Evolutionary conservation across 129 eudicot genomes (phyloP).

Genomic region (Flaveria brownii): DNA sequence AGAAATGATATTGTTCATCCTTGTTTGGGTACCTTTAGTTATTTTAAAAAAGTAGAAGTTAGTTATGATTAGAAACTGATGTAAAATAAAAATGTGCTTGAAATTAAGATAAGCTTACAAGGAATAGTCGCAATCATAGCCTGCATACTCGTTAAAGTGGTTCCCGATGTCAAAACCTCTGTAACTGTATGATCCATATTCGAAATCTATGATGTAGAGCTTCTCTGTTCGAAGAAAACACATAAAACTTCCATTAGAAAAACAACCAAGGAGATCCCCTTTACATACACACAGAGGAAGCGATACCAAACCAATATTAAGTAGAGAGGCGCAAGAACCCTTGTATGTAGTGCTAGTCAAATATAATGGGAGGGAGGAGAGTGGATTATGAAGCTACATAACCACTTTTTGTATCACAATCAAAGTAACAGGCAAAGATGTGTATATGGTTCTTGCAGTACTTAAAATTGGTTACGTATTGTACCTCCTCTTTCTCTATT

Average conservation of each 20-base stretch:
- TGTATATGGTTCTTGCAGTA: not conserved
- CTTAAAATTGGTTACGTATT: not conserved
- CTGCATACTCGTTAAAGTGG: slow-evolving; percentile 98
- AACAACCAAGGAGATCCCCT: not conserved
- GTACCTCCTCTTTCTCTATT: not conserved
- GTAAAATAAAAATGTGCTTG: not conserved
- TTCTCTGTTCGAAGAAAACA: slow-evolving; percentile 55
- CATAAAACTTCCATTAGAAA: slow-evolving; percentile 13
- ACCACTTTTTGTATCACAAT: not conserved
- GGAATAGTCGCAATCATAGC: slow-evolving; percentile 94
- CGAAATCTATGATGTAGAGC: slow-evolving; percentile 91
- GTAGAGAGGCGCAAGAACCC: not conserved
- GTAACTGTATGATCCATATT: slow-evolving; percentile 91
- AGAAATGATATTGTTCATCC: slow-evolving; percentile 87
- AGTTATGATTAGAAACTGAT: not conserved
- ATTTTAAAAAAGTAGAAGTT: slow-evolving; percentile 9
- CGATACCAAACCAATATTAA: not conserved
- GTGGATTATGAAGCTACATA: not conserved
- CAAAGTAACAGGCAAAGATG: not conserved
- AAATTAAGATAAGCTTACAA: slow-evolving; percentile 52
- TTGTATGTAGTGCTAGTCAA: not conserved
- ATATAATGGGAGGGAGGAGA: not conserved
- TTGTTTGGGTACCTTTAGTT: slow-evolving; percentile 74
- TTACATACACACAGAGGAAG: not conserved
- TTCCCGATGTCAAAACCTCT: slow-evolving; percentile 98